A percentile compares a stretch with the other conserved stretches of the same genome.
These are phyloP conservation scores for Neophaeococcomyces aloes DNA, from an alignment of 2,329 filamentous ascomycete species.

Conservation along the genomic window DNA sequence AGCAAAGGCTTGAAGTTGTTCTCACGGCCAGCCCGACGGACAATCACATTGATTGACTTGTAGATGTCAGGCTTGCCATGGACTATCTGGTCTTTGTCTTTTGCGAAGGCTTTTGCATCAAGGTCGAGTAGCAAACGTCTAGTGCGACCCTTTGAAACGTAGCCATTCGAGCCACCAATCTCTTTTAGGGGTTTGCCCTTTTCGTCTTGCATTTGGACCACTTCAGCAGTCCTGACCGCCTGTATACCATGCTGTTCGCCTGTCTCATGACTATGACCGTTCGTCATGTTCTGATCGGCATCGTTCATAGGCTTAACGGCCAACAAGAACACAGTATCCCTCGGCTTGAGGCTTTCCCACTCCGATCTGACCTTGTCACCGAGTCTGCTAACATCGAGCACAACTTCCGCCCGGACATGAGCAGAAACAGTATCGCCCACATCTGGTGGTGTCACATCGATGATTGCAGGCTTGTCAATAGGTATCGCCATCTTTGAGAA, in stretches of 20 bases:
- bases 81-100: slow-evolving; percentile 57
- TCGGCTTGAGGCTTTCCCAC: slow-evolving; percentile 78
- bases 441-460: slow-evolving; percentile 71
- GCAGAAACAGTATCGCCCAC: slow-evolving; percentile 80
- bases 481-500: slow-evolving; percentile 87
- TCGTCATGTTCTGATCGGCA: slow-evolving; percentile 40
- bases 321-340: slow-evolving; percentile 83
- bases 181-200: slow-evolving; percentile 65
- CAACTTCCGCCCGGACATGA: slow-evolving; percentile 73
- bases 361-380: slow-evolving; percentile 65
- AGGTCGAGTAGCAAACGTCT: slow-evolving; percentile 70
- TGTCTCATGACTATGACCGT: slow-evolving; percentile 34
- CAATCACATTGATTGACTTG: slow-evolving; percentile 70
- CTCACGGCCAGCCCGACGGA: slow-evolving; percentile 73
- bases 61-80: slow-evolving; percentile 70
- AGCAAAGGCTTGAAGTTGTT: slow-evolving; percentile 96
- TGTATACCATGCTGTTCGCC: slow-evolving; percentile 22
- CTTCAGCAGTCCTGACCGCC: slow-evolving; percentile 68
- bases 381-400: slow-evolving; percentile 71
- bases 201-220: slow-evolving; percentile 78
- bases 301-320: slow-evolving; percentile 51
- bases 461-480: slow-evolving; percentile 72
- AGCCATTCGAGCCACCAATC: slow-evolving; percentile 50
- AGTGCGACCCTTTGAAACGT: slow-evolving; percentile 46
- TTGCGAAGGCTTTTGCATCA: slow-evolving; percentile 66